phyloP scores from a whole-genome alignment of 495 filamentous ascomycete genomes.

The Penicillium cosmopolitanum region DNA sequence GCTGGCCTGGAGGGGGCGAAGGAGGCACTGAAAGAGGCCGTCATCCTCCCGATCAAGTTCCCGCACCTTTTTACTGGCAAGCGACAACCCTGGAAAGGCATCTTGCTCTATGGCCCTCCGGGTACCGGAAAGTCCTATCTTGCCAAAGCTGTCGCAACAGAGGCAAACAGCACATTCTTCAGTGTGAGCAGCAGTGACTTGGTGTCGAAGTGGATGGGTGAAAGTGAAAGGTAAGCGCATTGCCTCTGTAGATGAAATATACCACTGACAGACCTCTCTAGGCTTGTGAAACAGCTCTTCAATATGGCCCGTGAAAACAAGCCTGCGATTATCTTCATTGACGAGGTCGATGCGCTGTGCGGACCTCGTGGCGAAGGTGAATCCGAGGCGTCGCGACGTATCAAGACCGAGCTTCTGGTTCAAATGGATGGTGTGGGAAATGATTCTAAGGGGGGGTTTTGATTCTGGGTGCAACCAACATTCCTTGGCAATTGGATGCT shows the following conservation, averaged over 20 bases:
- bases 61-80: conserved; percentile 97
- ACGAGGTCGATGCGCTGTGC: conserved; percentile 97
- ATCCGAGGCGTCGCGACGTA: conserved; percentile 92
- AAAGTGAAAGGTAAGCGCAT: conserved; percentile 83
- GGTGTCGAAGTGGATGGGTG: conserved; percentile 99
- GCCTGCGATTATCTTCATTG: conserved; percentile 98
- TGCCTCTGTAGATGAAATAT: not conserved
- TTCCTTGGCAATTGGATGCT: conserved; percentile 99
- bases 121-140: conserved; percentile 97
- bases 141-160: conserved; percentile 95
- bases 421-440: conserved; percentile 99
- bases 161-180: conserved; percentile 99
- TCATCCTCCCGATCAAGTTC: conserved; percentile 96
- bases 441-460: conserved; percentile 89
- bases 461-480: conserved; percentile 96
- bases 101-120: conserved; percentile 92
- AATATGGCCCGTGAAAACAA: conserved; percentile 98
- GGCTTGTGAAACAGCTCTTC: conserved; percentile 96
- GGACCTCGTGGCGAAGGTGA: conserved; percentile 97
- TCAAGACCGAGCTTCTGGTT: conserved; percentile 97
- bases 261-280: conserved; percentile 40
- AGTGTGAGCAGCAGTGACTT: conserved; percentile 95
- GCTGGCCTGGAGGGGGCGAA: conserved; percentile 95
- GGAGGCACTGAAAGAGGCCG: conserved; percentile 96
- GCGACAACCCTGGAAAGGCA: conserved; percentile 97